phyloP scores from a whole-genome alignment of 2,329 filamentous ascomycete species.

The Leptographium radiaticola region DNA sequence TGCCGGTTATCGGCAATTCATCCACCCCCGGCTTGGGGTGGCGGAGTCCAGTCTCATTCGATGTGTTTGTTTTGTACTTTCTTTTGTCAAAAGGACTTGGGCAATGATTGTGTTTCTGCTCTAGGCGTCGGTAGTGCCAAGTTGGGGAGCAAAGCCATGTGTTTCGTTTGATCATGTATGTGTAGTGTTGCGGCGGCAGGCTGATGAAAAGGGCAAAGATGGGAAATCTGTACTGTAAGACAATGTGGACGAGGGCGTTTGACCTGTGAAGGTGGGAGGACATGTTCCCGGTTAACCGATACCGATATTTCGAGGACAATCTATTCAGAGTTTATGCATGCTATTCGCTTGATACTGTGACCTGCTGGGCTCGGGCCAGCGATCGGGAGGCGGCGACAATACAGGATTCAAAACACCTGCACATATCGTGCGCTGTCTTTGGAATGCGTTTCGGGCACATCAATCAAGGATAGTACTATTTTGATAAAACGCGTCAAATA shows the following conservation, averaged over 20 bases:
- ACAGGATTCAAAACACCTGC: too few relatives aligned
- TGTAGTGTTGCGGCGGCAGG: background rate
- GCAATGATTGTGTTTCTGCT: background rate
- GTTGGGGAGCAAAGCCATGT: background rate
- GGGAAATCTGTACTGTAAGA: background rate
- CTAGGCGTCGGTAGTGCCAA: background rate
- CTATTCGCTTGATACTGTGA: too few relatives aligned
- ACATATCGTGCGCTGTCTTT: too few relatives aligned
- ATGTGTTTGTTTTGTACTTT: background rate
- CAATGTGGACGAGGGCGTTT: background rate
- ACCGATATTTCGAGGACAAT: background rate
- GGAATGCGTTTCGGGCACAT: too few relatives aligned
- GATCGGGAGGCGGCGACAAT: too few relatives aligned
- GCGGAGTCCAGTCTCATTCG: background rate
- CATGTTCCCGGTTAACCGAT: background rate
- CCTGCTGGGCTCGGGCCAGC: too few relatives aligned
- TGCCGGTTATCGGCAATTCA: background rate
- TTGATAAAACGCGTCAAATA: too few relatives aligned
- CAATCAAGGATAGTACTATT: too few relatives aligned
- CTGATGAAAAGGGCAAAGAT: background rate
- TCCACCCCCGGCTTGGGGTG: background rate
- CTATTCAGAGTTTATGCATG: background rate
- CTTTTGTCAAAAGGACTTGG: background rate
- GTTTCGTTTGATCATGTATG: slow-evolving; percentile 2
- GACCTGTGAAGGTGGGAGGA: background rate